A percentile compares a stretch with the other conserved stretches of the same genome.
These are phyloP conservation scores for Trichoderma lentiforme DNA, from an alignment of 2,329 filamentous ascomycete genomes.

Conservation along the genomic window DNA sequence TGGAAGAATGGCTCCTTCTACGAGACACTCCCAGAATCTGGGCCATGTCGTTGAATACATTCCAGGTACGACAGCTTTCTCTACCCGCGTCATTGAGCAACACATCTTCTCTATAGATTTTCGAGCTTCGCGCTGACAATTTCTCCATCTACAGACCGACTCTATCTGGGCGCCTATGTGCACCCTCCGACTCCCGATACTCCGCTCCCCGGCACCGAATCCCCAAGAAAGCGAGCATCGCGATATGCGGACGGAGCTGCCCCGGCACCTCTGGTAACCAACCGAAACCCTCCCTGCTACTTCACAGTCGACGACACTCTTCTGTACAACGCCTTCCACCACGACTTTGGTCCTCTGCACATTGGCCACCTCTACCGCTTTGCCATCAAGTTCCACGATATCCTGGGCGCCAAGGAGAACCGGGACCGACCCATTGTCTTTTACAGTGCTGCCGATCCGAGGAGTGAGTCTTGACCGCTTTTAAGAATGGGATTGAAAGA, in stretches of 20 bases:
- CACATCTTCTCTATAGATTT: background rate
- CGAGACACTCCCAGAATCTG: conserved; percentile 55
- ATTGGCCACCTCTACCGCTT: conserved; percentile 97
- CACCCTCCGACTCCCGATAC: conserved; percentile 77
- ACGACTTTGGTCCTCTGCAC: conserved; percentile 95
- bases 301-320: conserved; percentile 92
- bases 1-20: conserved; percentile 49
- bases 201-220: conserved; percentile 82
- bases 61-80: conserved; percentile 59
- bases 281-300: conserved; percentile 69
- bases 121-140: conserved; percentile 22
- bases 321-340: conserved; percentile 97
- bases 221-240: conserved; percentile 51
- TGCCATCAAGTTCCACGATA: conserved; percentile 91
- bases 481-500: background rate
- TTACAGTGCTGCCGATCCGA: conserved; percentile 88
- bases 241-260: conserved; percentile 58
- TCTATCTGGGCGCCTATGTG: conserved; percentile 91
- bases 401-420: conserved; percentile 86
- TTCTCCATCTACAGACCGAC: conserved; percentile 62
- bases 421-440: conserved; percentile 89
- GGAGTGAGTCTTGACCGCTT: conserved; percentile 59
- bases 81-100: background rate
- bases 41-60: conserved; percentile 96
- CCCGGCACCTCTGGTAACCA: conserved; percentile 31